These are phyloP conservation scores for Gelatoporia subvermispora DNA, from an alignment of 768 basidiomycete species.

Conservation along the genomic window DNA sequence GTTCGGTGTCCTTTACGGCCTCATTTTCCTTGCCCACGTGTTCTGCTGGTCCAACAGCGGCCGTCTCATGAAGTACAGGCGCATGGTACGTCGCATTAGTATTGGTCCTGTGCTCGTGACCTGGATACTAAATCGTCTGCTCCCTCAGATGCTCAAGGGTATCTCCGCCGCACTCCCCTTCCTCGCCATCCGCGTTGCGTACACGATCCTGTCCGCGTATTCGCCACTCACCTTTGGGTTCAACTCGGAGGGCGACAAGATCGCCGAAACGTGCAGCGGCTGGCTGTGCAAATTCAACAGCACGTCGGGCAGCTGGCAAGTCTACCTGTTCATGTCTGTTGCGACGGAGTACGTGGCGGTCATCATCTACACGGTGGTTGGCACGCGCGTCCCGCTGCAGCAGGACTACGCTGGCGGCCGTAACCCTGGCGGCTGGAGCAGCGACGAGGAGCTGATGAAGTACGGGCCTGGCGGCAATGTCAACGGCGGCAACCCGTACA, in stretches of 20 bases:
- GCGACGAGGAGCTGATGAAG: background rate
- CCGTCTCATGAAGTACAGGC: constrained; percentile 6
- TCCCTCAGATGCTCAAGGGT: constrained; percentile 48
- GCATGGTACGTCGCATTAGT: background rate
- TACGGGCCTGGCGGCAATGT: background rate
- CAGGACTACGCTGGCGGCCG: constrained; percentile 19
- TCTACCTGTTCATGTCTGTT: constrained; percentile 54
- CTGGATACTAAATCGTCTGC: background rate
- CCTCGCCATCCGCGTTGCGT: constrained; percentile 52
- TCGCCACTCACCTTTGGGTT: constrained; percentile 33
- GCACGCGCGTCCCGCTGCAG: constrained; percentile 24
- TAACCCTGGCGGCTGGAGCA: too few relatives aligned
- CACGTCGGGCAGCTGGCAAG: constrained; percentile 50
- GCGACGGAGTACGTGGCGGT: constrained; percentile 55
- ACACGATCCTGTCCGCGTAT: constrained; percentile 55
- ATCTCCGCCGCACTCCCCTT: constrained; percentile 54
- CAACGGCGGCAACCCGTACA: background rate
- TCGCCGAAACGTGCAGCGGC: constrained; percentile 17
- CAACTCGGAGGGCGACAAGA: constrained; percentile 15
- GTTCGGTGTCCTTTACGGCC: constrained; percentile 34
- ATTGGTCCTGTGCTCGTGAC: background rate
- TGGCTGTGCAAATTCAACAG: constrained; percentile 52
- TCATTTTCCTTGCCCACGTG: constrained; percentile 18
- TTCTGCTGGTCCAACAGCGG: constrained; percentile 10
- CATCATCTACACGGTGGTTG: constrained; percentile 36